These are phyloP conservation scores for Dryas alaskensis DNA, from an alignment of 306 rosid species.

Conservation along the genomic window DNA sequence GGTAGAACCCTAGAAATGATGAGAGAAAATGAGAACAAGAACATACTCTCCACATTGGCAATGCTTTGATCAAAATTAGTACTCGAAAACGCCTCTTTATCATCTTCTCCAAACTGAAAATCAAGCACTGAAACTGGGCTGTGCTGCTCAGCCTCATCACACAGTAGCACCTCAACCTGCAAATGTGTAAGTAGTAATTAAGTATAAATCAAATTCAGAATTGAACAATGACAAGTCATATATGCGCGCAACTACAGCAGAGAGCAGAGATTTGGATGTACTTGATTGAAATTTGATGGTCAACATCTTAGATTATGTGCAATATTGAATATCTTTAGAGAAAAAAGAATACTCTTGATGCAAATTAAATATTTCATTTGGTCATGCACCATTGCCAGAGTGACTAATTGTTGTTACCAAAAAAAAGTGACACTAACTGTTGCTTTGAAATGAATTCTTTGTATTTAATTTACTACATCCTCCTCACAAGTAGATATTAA, in stretches of 20 bases:
- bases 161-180: conserved; percentile 25
- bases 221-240: not conserved
- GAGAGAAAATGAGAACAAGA: not conserved
- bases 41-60: conserved; percentile 52
- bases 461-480: not conserved
- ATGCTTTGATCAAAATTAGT: conserved; percentile 41
- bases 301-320: too few relatives aligned
- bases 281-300: not conserved
- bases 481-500: too few relatives aligned
- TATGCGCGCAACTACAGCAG: too few relatives aligned
- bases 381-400: not conserved
- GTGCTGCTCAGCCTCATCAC: conserved; percentile 49
- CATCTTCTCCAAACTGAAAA: conserved; percentile 44
- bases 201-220: not conserved
- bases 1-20: not conserved
- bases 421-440: not conserved
- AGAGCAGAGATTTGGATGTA: not conserved
- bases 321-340: too few relatives aligned
- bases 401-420: not conserved
- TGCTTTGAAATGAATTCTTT: not conserved
- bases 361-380: too few relatives aligned
- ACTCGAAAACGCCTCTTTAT: conserved; percentile 30
- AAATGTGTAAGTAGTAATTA: not conserved
- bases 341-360: too few relatives aligned
- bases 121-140: conserved; percentile 70